Base-by-base conservation (phyloP, 2,329 filamentous ascomycete genomes). In the Fusarium stilboides region DNA sequence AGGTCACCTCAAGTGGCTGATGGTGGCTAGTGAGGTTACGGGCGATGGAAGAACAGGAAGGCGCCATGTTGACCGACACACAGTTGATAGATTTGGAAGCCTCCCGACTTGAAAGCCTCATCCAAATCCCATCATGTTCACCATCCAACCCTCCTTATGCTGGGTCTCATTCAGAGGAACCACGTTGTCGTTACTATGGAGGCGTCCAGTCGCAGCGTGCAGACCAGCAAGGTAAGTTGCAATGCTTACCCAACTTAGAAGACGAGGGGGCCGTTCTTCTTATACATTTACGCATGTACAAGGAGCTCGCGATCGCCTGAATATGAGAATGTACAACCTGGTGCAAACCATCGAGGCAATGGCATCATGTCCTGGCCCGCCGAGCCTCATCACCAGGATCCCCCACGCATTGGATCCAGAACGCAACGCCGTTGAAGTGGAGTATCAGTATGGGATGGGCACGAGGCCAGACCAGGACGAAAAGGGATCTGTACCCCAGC, bases 401-500 rank as follows among this genome's bases (percentile, higher is more conserved):
- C 56, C 34, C 37, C 58, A 60, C 36, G 37, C 39, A 39, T 52
- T 52, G 40, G 39, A 28, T 28, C 26, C 26, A 46, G 45, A 50
- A 54, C 46, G 55, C 58, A 20, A 46, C n/a, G 28, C 40, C 36
- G 43, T 67, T 68, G 63, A 20, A 43, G 62, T 62, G 52, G 64
- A 70, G 57, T 34, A 37, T 34, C 26, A 49, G 56, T 44, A 20
- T 51, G 57, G 45, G 31, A 47, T 52, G 61, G 49, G 50, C 62
- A 68, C 52, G 37, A 61, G 58, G 55, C 40, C 47, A 52, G 57
- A 49, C 44, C 47, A 59, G 36, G 57, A 54, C 50, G 39, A 68
- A 57, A 62, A 36, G 44, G 54, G 66, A 58, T 52, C 56, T 59
- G 62, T 55, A 69, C 56, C 60, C 60, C 66, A 72, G 71, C 71